phyloP scores from a whole-genome alignment of 495 filamentous ascomycete genomes.

The Daldinia grandis region DNA sequence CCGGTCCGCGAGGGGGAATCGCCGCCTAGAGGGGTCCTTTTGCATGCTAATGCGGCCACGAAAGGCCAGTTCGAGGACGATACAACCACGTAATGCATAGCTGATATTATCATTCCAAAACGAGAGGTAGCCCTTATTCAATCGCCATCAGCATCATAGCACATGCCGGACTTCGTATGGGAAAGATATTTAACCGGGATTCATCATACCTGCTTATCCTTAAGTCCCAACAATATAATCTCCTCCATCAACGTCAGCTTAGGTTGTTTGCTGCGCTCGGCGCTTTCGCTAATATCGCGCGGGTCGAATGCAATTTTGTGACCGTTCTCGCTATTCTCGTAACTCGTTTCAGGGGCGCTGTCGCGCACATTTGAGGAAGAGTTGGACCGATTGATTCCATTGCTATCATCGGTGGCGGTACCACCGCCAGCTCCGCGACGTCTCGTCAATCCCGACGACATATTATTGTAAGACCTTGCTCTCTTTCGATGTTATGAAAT shows the following conservation, averaged over 20 bases:
- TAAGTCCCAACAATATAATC: conserved; percentile 89
- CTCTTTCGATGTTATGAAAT: conserved; percentile 6
- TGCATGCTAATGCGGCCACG: conserved; percentile 98
- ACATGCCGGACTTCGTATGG: conserved; percentile 6
- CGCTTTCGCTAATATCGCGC: conserved; percentile 94
- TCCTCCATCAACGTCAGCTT: conserved; percentile 99
- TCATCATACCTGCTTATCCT: conserved; percentile 90
- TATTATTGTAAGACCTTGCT: conserved; percentile 9
- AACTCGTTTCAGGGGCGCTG: conserved; percentile 83
- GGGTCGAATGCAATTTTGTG: conserved; percentile 99
- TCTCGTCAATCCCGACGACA: conserved; percentile 51
- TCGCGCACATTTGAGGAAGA: conserved; percentile 56
- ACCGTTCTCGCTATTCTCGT: conserved; percentile 92
- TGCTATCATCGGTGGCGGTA: conserved; percentile 42
- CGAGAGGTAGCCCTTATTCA: conserved; percentile 89
- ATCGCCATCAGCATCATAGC: conserved; percentile 19
- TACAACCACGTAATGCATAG: conserved; percentile 95
- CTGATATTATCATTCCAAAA: conserved; percentile 99
- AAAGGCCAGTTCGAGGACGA: conserved; percentile 96
- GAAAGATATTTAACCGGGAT: background rate
- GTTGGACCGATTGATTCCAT: conserved; percentile 49
- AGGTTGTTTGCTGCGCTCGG: conserved; percentile 95
- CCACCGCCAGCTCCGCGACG: conserved; percentile 45
- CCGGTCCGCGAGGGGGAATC: conserved; percentile 91
- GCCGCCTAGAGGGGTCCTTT: conserved; percentile 89